phyloP scores from a whole-genome alignment of 495 filamentous ascomycete species.

The Corynascus novoguineensis region DNA sequence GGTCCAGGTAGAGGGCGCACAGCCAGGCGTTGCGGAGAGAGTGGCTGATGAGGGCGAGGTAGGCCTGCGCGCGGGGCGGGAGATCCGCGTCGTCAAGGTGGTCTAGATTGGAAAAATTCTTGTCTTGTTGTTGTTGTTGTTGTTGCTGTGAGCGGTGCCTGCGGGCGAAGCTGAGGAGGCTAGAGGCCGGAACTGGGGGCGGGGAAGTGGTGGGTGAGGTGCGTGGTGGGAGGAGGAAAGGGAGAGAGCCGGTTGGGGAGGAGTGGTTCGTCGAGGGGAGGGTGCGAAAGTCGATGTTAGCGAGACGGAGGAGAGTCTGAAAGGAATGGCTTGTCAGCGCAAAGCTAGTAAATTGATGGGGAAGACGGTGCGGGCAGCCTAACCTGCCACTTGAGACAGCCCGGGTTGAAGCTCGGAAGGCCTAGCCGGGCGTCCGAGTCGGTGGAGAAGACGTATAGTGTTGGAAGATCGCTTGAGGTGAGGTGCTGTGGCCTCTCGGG shows the following conservation, averaged over 20 bases:
- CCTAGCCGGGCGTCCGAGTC: conserved; percentile 56
- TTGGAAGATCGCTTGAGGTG: conserved; percentile 47
- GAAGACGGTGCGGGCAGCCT: conserved; percentile 23
- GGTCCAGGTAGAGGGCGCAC: conserved; percentile 70
- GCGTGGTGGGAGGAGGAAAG: conserved; percentile 69
- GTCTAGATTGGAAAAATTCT: not conserved
- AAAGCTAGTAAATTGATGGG: conserved; percentile 6
- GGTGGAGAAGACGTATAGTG: conserved; percentile 73
- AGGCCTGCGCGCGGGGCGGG: conserved; percentile 60
- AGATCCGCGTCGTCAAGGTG: not conserved
- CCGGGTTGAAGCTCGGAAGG: conserved; percentile 80
- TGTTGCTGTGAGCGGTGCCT: conserved; percentile 27
- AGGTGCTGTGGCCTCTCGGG: conserved; percentile 56
- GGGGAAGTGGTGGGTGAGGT: conserved; percentile 24
- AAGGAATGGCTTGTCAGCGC: conserved; percentile 6
- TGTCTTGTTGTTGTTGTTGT: conserved; percentile 3
- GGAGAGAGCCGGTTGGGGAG: conserved; percentile 78
- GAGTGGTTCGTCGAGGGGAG: conserved; percentile 85
- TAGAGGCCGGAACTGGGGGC: conserved; percentile 25
- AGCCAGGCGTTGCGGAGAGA: conserved; percentile 85
- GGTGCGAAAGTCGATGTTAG: conserved; percentile 60
- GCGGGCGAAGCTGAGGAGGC: conserved; percentile 52
- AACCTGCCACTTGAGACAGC: conserved; percentile 96
- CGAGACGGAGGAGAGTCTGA: conserved; percentile 81
- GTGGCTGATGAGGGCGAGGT: conserved; percentile 72